These are phyloP conservation scores for Paradendryphiella salina DNA, from an alignment of 2,329 filamentous ascomycete species.

Conservation along the genomic window DNA sequence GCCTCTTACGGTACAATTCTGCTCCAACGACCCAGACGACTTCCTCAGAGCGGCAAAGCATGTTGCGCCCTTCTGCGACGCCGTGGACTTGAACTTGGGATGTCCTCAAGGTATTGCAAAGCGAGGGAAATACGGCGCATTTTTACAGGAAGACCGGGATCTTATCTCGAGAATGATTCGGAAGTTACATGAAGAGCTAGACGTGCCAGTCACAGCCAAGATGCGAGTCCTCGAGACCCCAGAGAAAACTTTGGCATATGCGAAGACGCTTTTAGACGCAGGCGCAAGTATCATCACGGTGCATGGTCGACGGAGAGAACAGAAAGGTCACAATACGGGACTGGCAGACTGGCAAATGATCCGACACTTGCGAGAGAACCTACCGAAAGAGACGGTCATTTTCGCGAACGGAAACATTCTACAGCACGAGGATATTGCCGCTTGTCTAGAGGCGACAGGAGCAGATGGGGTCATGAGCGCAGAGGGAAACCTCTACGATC, in stretches of 20 bases:
- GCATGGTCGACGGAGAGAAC: slow-evolving; percentile 83
- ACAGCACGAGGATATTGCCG: slow-evolving; percentile 73
- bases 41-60: slow-evolving; percentile 76
- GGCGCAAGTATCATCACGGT: slow-evolving; percentile 93
- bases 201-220: slow-evolving; percentile 90
- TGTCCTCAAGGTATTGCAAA: slow-evolving; percentile 95
- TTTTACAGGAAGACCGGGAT: slow-evolving; percentile 89
- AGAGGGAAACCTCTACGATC: slow-evolving; percentile 92
- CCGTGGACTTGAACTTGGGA: slow-evolving; percentile 91
- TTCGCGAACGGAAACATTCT: slow-evolving; percentile 97
- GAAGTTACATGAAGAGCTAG: slow-evolving; percentile 75
- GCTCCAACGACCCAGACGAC: slow-evolving; percentile 81
- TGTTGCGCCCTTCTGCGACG: slow-evolving; percentile 87
- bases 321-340: slow-evolving; percentile 95
- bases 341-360: slow-evolving; percentile 90
- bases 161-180: slow-evolving; percentile 82
- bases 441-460: slow-evolving; percentile 79
- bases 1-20: slow-evolving; percentile 95
- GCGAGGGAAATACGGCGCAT: slow-evolving; percentile 89
- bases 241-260: slow-evolving; percentile 86
- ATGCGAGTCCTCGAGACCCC: slow-evolving; percentile 85
- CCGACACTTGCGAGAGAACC: slow-evolving; percentile 75
- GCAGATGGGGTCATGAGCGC: slow-evolving; percentile 95
- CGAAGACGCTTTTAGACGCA: slow-evolving; percentile 79
- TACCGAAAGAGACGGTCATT: slow-evolving; percentile 85